These are phyloP conservation scores for Myxozyma kluyveri DNA, from an alignment of 805 yeast species.

Conservation along the genomic window DNA sequence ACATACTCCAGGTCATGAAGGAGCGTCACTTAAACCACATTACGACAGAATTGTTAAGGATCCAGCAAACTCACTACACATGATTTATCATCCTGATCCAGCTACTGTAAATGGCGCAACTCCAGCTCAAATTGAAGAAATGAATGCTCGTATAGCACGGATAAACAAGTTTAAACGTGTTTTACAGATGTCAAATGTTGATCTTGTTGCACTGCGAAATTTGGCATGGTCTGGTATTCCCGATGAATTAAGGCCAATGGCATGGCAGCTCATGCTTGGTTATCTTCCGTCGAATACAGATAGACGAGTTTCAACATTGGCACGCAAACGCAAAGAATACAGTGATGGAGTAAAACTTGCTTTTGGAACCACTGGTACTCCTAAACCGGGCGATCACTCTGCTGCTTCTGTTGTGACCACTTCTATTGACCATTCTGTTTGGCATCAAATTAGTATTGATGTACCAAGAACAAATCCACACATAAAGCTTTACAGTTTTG, in stretches of 20 bases:
- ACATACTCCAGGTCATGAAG: constrained; percentile 4
- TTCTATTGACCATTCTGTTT: constrained; percentile 70
- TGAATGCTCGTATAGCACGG: constrained; percentile 60
- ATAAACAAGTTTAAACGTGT: constrained; percentile 66
- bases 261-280: constrained; percentile 89
- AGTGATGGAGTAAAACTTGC: constrained; percentile 67
- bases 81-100: constrained; percentile 30
- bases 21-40: constrained; percentile 25
- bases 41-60: constrained; percentile 42
- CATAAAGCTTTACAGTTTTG: constrained; percentile 64
- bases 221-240: constrained; percentile 96
- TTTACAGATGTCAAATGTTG: constrained; percentile 54
- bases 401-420: constrained; percentile 35
- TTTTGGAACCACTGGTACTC: constrained; percentile 35
- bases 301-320: constrained; percentile 65
- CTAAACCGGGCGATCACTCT: neutral
- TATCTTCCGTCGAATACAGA: constrained; percentile 83
- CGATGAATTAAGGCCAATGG: constrained; percentile 66
- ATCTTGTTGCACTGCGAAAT: constrained; percentile 66
- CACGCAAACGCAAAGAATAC: constrained; percentile 83
- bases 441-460: constrained; percentile 95
- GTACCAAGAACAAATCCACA: constrained; percentile 92
- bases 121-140: constrained; percentile 49
- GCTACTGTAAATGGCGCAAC: constrained; percentile 29
- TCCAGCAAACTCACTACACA: constrained; percentile 36